A percentile compares a stretch with the other conserved stretches of the same genome.
phyloP scores from a whole-genome alignment of 2,329 filamentous ascomycete species.

The Fusarium anguioides region DNA sequence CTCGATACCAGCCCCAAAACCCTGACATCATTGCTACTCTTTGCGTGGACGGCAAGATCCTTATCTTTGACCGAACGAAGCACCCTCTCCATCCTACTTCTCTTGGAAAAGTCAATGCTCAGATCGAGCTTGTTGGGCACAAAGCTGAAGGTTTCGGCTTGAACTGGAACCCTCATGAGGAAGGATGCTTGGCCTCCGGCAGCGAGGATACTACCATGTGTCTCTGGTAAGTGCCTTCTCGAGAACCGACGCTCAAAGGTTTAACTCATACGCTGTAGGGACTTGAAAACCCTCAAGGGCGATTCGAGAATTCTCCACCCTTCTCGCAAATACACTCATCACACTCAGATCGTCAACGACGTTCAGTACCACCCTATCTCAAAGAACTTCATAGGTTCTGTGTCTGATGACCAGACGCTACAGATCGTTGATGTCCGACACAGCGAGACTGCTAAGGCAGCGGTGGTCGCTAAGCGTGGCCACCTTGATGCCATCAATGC shows the following conservation, averaged over 20 bases:
- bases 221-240: constrained; percentile 74
- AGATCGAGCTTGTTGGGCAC: constrained; percentile 88
- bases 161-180: constrained; percentile 87
- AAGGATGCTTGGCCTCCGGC: constrained; percentile 86
- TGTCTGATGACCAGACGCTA: constrained; percentile 93
- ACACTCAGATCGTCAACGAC: constrained; percentile 93
- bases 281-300: constrained; percentile 79
- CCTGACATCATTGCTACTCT: constrained; percentile 96
- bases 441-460: constrained; percentile 71
- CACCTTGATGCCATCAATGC: constrained; percentile 95
- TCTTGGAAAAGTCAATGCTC: constrained; percentile 75
- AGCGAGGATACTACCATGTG: constrained; percentile 93
- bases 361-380: constrained; percentile 94
- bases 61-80: constrained; percentile 97
- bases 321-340: constrained; percentile 82
- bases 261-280: constrained; percentile 62
- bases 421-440: constrained; percentile 90
- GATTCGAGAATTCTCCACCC: constrained; percentile 77
- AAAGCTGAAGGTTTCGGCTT: constrained; percentile 90
- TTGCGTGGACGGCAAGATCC: constrained; percentile 85
- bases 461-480: constrained; percentile 75
- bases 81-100: constrained; percentile 79
- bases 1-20: constrained; percentile 96
- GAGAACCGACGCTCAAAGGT: constrained; percentile 1
- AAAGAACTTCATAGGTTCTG: constrained; percentile 86